These are phyloP conservation scores for Domatiomyces catenatus DNA, from an alignment of 2,329 filamentous ascomycete genomes.

Conservation along the genomic window DNA sequence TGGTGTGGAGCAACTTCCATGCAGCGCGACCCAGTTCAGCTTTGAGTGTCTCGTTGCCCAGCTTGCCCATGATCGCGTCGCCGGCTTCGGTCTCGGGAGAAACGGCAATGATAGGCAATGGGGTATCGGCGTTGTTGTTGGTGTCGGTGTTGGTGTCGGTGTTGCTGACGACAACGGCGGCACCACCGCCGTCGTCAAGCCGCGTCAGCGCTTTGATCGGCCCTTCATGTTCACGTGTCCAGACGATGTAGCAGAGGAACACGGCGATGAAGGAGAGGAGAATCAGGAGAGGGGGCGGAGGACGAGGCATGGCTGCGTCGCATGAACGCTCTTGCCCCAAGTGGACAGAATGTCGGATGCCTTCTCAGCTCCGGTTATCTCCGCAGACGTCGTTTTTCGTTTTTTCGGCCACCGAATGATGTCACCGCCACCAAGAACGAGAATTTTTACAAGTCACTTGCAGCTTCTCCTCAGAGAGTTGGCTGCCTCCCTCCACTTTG, in stretches of 20 bases:
- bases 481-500: too few relatives aligned
- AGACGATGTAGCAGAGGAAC: constrained; percentile 18
- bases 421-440: too few relatives aligned
- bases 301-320: constrained; percentile 14
- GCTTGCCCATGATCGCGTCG: constrained; percentile 30
- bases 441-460: too few relatives aligned
- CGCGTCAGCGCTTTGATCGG: constrained; percentile 6
- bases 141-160: background rate
- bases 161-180: too few relatives aligned
- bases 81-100: constrained; percentile 15
- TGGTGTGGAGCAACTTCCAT: constrained; percentile 53
- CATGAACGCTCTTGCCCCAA: background rate
- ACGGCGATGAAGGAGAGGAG: constrained; percentile 17
- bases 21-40: constrained; percentile 49
- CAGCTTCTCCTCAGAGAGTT: too few relatives aligned
- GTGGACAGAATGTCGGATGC: background rate
- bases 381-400: too few relatives aligned
- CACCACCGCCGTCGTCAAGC: constrained; percentile 1
- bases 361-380: background rate
- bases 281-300: constrained; percentile 15
- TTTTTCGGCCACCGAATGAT: too few relatives aligned
- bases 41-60: constrained; percentile 36
- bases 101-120: background rate
- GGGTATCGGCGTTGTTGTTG: background rate
- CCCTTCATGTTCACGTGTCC: constrained; percentile 11